Conservation (phyloP, 2,329 filamentous ascomycete genomes). For the Paecilomyces sp. region DNA sequence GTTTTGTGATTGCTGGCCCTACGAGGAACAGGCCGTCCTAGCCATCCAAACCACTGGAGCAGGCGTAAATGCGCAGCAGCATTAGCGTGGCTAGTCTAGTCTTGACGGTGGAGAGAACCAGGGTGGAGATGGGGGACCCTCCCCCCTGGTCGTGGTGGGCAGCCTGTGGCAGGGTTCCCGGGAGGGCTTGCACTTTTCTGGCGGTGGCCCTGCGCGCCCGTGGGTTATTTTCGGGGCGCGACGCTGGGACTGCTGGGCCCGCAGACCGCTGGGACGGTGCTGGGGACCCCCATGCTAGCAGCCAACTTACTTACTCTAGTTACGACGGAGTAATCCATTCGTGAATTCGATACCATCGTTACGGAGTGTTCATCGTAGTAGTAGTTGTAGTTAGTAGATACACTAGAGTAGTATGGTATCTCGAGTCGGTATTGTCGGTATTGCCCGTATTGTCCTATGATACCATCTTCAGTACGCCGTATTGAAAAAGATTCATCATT, state of each 20-base stretch:
- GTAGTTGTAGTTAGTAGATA: no score
- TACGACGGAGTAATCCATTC: no score
- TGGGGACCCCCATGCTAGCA: background rate
- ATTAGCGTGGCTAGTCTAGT: background rate
- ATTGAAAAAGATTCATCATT: no score
- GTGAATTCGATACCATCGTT: no score
- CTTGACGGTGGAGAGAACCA: background rate
- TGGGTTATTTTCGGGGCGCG: background rate
- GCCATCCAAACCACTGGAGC: constrained; percentile 12
- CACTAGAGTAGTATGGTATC: no score
- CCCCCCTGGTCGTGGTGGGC: no score
- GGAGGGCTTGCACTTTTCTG: background rate
- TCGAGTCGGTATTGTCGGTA: no score
- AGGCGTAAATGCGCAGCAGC: constrained; percentile 4
- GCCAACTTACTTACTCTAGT: background rate
- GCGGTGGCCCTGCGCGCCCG: background rate
- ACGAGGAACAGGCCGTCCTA: constrained; percentile 10
- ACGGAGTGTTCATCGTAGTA: no score
- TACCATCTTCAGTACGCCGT: no score
- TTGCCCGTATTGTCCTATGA: no score
- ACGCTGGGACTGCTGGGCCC: background rate
- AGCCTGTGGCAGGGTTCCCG: background rate
- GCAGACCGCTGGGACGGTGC: background rate
- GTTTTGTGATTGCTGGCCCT: constrained; percentile 21
- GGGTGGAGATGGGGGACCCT: background rate